Percentiles rank a stretch among this genome's conserved stretches.
Conservation (phyloP, 1,284 basidiomycete species). For the Cutaneotrichosporon sp. region DNA sequence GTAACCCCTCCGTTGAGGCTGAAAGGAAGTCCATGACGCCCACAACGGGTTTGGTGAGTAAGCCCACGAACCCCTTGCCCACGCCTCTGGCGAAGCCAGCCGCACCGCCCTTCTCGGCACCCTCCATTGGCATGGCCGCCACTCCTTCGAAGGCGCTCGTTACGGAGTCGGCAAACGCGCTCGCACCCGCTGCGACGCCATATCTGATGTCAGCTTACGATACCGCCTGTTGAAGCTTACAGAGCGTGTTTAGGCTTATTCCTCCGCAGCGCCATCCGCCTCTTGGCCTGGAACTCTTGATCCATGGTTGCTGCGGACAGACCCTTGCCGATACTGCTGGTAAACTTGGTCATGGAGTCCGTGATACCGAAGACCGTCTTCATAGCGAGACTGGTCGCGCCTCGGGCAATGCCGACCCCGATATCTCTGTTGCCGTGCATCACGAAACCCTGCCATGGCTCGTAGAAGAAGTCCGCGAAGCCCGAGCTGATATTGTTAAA, state of each 20-base stretch:
- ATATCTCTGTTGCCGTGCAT: slow-evolving; percentile 96
- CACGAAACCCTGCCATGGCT: slow-evolving; percentile 94
- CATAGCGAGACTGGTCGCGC: slow-evolving; percentile 96
- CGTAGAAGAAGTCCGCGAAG: slow-evolving; percentile 98
- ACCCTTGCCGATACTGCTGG: slow-evolving; percentile 94
- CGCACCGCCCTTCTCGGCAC: slow-evolving; percentile 90
- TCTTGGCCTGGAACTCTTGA: slow-evolving; percentile 84
- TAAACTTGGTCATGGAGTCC: slow-evolving; percentile 95
- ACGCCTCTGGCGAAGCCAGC: slow-evolving; percentile 97
- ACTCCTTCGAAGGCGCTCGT: slow-evolving; percentile 95
- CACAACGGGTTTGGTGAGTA: slow-evolving; percentile 89
- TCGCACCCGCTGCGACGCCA: slow-evolving; percentile 88
- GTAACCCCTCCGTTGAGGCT: slow-evolving; percentile 94
- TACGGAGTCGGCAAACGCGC: slow-evolving; percentile 87
- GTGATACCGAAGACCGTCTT: slow-evolving; percentile 97
- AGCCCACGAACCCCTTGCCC: slow-evolving; percentile 94
- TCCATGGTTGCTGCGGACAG: slow-evolving; percentile 95
- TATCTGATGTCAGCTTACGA: slow-evolving; percentile 56
- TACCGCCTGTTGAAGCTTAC: slow-evolving; percentile 50
- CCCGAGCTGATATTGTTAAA: slow-evolving; percentile 99
- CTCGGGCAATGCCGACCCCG: slow-evolving; percentile 95
- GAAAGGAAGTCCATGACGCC: slow-evolving; percentile 95
- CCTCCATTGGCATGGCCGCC: slow-evolving; percentile 93
- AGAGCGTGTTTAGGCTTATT: slow-evolving; percentile 96
- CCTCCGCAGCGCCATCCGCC: slow-evolving; percentile 80